Evolutionary conservation across 176 grass and related monocot species (phyloP).

Genomic region (Melocanna baccifera): DNA sequence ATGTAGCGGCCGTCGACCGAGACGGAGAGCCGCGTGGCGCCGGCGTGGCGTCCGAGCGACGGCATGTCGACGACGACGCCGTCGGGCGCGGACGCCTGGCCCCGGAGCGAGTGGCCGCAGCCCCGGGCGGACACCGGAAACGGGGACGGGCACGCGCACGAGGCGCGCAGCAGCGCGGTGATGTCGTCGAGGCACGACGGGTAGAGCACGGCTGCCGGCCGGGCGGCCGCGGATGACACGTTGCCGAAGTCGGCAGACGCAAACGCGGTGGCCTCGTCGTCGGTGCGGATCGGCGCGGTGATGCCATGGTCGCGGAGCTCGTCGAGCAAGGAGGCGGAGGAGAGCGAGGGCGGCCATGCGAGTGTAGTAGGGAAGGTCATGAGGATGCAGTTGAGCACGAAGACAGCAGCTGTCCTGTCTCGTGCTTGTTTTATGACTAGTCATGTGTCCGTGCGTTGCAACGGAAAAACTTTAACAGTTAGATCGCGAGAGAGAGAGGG

Average conservation of each 20-base stretch:
- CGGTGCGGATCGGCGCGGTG: background rate
- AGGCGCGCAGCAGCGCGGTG: slow-evolving; percentile 45
- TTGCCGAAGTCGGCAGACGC: slow-evolving; percentile 58
- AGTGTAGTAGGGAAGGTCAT: background rate
- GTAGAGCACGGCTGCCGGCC: slow-evolving; percentile 49
- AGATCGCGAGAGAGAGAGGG: too few species aligned
- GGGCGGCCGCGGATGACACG: background rate
- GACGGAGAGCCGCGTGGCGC: slow-evolving; percentile 16
- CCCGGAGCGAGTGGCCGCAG: slow-evolving; percentile 47
- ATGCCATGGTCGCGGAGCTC: slow-evolving; percentile 26
- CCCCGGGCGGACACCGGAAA: slow-evolving; percentile 61
- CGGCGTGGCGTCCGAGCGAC: slow-evolving; percentile 24
- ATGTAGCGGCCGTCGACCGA: slow-evolving; percentile 15
- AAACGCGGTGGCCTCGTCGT: background rate
- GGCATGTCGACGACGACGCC: slow-evolving; percentile 66
- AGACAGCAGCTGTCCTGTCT: background rate
- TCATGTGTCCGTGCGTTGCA: too few species aligned
- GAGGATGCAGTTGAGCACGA: background rate
- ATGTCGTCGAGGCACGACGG: slow-evolving; percentile 56
- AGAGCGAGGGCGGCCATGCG: background rate
- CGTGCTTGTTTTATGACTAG: background rate
- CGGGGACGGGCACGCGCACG: slow-evolving; percentile 20
- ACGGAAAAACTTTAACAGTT: too few species aligned
- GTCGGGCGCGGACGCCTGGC: slow-evolving; percentile 43
- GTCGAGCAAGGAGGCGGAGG: background rate